Conservation (phyloP, 1,284 basidiomycete species). For the Bjerkandera adusta region DNA sequence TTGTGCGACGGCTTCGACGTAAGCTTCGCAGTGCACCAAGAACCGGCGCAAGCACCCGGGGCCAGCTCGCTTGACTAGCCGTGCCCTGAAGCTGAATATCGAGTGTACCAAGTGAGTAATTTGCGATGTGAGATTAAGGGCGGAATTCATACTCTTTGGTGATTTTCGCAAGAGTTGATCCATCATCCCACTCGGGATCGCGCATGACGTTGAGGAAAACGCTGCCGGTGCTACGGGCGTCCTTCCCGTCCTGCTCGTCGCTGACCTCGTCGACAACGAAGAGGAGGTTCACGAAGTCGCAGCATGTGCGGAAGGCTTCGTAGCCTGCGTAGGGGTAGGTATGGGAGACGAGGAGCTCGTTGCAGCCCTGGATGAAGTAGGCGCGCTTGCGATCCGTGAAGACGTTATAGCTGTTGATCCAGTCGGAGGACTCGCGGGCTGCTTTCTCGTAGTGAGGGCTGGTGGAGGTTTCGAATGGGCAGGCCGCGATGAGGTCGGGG, state of each 20-base stretch:
- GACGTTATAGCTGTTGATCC: conserved; percentile 61
- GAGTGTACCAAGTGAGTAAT: conserved; percentile 5
- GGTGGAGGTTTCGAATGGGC: conserved; percentile 41
- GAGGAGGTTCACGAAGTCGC: conserved; percentile 67
- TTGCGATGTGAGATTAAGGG: conserved; percentile 1
- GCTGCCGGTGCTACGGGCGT: conserved; percentile 51
- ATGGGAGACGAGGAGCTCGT: conserved; percentile 63
- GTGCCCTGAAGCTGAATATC: conserved; percentile 45
- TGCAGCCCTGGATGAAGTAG: conserved; percentile 58
- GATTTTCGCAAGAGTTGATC: conserved; percentile 33
- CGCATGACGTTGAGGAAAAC: conserved; percentile 40
- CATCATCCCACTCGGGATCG: conserved; percentile 33
- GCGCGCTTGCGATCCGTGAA: conserved; percentile 60
- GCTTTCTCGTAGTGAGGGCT: conserved; percentile 58
- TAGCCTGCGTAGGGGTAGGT: conserved; percentile 57
- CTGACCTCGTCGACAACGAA: conserved; percentile 71
- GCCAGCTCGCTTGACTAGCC: conserved; percentile 42
- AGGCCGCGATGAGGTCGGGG: conserved; percentile 53
- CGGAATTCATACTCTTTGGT: conserved; percentile 30
- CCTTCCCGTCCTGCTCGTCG: conserved; percentile 58
- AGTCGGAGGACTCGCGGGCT: conserved; percentile 55
- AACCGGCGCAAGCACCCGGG: conserved; percentile 41
- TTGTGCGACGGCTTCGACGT: conserved; percentile 34
- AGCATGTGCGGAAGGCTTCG: conserved; percentile 59
- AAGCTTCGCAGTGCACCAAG: conserved; percentile 32